Conservation (phyloP, 2,329 filamentous ascomycete genomes). For the Verruconis gallopava region DNA sequence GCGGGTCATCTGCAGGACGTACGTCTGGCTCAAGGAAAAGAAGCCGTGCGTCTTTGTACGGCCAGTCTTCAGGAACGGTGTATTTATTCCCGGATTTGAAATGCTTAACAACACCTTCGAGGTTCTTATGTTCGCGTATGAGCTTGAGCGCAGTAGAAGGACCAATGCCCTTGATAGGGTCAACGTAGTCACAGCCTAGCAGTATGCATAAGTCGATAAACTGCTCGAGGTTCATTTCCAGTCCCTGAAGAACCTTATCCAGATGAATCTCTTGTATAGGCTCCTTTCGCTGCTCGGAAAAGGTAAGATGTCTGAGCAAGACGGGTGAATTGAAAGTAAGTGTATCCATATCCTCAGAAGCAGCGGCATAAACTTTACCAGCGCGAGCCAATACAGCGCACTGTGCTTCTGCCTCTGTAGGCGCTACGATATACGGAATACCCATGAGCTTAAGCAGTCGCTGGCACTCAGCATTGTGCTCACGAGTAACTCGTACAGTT, state of each 20-base stretch:
- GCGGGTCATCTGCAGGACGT: conserved; percentile 63
- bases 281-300: conserved; percentile 94
- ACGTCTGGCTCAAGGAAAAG: conserved; percentile 91
- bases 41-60: conserved; percentile 78
- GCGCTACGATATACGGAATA: conserved; percentile 85
- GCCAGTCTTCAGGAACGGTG: conserved; percentile 89
- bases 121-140: conserved; percentile 77
- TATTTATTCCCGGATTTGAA: conserved; percentile 72
- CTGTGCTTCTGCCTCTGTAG: conserved; percentile 94
- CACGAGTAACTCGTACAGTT: conserved; percentile 86
- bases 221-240: conserved; percentile 80
- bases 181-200: conserved; percentile 93
- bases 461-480: conserved; percentile 95
- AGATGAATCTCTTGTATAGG: conserved; percentile 92
- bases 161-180: conserved; percentile 89
- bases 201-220: conserved; percentile 98
- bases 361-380: conserved; percentile 92
- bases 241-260: conserved; percentile 70
- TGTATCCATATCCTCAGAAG: conserved; percentile 98
- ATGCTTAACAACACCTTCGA: conserved; percentile 75
- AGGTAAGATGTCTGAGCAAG: conserved; percentile 81
- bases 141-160: conserved; percentile 85
- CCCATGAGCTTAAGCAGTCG: conserved; percentile 87
- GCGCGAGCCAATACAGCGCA: conserved; percentile 81
- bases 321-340: conserved; percentile 91